Base-by-base conservation (phyloP, 1,284 basidiomycete species). In the Leccinum subrobustum region DNA sequence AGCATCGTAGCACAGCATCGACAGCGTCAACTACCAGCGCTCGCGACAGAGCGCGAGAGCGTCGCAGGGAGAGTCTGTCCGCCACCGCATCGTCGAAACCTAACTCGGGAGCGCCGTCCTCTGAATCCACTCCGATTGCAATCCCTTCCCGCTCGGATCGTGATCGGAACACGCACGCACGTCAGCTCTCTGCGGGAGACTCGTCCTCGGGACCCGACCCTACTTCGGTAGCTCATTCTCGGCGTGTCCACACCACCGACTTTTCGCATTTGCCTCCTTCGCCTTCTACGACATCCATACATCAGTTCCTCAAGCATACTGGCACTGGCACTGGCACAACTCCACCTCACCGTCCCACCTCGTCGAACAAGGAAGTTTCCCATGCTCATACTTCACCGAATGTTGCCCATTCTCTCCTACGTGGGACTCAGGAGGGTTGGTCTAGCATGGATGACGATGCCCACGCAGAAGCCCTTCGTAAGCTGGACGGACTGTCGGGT, bases 401-500 rank as follows among this genome's bases (percentile, higher is more conserved):
- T 69, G 89, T 91, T 60, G 89, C 89, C 0, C 89, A 94, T 73
- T 90, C 91, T 14, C 77, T 92, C 58, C 79, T 93, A 56, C 83
- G 92, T 68, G 87, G 92, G 27, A 88, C 87, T 6, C 86, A 93
- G 68, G 91, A 93, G 73, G 91, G 91, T 23, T 93, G 91, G 91
- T 88, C 87, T 25, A 89, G 84, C 63, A 78, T 92, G 66, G 89
- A 91, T 70, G 92, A 96, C 68, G 89, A 94, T 63, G 89, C 89
- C 16, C 96, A 96, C 2, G 91, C 88, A 3, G 95, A 97, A 70
- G 94, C 94, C 4, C 81, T 99, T 54, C 86, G 96, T 58, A 97
- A 97, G 76, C 78, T 99, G 25, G 97, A 99, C 69, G 96, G 96
- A 1, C 75, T 98, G 12, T 86, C 87, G 3, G 87, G 85, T 6